Base-by-base conservation (phyloP, 192 early-diverging fungal species). In the Linderina pennispora region DNA sequence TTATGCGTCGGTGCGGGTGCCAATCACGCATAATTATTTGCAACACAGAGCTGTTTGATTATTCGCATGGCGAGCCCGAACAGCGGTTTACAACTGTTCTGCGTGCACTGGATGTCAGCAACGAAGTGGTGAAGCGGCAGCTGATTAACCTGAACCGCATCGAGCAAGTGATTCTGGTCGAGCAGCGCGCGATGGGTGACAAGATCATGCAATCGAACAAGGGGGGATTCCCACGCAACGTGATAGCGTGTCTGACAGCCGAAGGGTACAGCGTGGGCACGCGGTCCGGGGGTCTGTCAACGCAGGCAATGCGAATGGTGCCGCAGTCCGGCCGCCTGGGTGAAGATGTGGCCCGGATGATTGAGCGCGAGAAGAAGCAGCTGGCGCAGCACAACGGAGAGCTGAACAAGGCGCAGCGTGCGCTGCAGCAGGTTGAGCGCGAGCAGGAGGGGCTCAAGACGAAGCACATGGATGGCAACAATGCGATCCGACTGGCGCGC, bases 81-180 rank as follows among this genome's bases (percentile, higher is more conserved):
- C 10, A 43, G 15, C 9, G 55, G n/a, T 82, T 61, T 43, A 23
- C 82, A 23, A 88, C 86, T 0, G 78, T 88, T 3, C 60, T 88
- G 33, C 73, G 83, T 4, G 74, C 61, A 0, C 50, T 88, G 16
- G 50, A 83, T 4, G 70, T 88, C 41, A 65, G 69, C 18, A 53
- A 85, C 35, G 84, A 90, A 42, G 67, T 79, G 40, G 88, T 88
- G 7, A 86, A 85, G 40, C 80, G 85, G 8, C 75, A 83, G 45
- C 62, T 90, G 25, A 86, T 90, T 50, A 82, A 80, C 19, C 58
- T 75, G 20, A 74, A 73, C 40, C 53, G 55, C 21, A 87, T 88
- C 34, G 85, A 90, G 50, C 76, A 81, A 16, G 80, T 75, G n/a
- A 73, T 86, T 24, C 53, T 90, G 23, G 69, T 86, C 16, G 76